Base-by-base conservation (phyloP, 2,329 filamentous ascomycete genomes). In the Aspergillus sp. region DNA sequence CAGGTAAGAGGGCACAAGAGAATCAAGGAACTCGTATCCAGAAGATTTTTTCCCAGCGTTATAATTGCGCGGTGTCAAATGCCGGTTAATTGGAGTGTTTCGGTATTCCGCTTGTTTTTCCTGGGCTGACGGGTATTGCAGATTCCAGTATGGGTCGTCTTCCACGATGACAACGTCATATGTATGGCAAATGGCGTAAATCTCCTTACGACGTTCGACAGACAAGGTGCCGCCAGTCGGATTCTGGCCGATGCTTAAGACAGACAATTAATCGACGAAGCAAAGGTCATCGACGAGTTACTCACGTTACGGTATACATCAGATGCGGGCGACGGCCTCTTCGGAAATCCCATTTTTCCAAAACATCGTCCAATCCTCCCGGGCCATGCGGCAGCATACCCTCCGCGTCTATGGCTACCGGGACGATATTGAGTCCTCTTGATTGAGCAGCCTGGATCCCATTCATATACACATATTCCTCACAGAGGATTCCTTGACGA, bases 71-170 rank as follows among this genome's bases (percentile, higher is more conserved):
- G 72, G 68, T 67, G 76, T 69, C 58, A 66, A 59, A 57, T 66
- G 47, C 72, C 72, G 54, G 65, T 66, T 46, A 68, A 74, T 37
- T 37, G 61, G 54, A 9, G 64, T 55, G 17, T 69, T 68, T 12
- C 70, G 68, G 44, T 69, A 64, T 39, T 67, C 64, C 6, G 69
- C 63, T 21, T 75, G 68, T 52, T 78, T 70, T 8, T 77, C 64
- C 35, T 79, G 83, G 0, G 90, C 87, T 0, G 90, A 90, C 0
- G 91, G 91, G 74, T 86, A 97, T 72, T 97, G 93, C 8, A 98
- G 81, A 73, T 95, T 93, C 90, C 91, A 97, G 78, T 97, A 97
- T 6, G 93, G 93, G 62, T 97, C 93, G 67, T 98, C 93, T 74
- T 98, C 93, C 61, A 96, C 78, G 63, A 97, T 96, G 68, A 97